These are phyloP conservation scores for Ophioceras dolichostomum DNA, from an alignment of 2,329 filamentous ascomycete genomes.

Conservation along the genomic window DNA sequence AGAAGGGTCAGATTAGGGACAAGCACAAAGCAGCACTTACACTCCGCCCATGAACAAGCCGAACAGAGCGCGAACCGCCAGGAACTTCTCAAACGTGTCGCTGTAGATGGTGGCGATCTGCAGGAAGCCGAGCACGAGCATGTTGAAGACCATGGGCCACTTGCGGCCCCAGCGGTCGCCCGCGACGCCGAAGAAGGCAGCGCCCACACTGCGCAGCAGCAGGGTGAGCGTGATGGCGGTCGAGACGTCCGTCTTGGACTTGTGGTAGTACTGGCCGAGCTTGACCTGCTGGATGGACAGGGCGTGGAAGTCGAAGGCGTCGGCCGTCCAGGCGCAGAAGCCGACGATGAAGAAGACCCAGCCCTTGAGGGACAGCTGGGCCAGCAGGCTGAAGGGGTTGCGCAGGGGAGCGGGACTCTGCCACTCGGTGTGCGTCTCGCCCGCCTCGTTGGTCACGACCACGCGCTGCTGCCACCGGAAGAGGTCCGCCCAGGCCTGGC, in stretches of 20 bases:
- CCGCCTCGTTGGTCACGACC: conserved; percentile 47
- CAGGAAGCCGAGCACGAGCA: conserved; percentile 47
- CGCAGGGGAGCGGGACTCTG: conserved; percentile 50
- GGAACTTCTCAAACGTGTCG: conserved; percentile 57
- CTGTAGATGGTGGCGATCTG: conserved; percentile 64
- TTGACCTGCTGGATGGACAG: conserved; percentile 68
- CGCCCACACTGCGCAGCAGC: conserved; percentile 62
- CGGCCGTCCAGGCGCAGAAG: conserved; percentile 65
- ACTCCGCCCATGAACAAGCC: conserved; percentile 74
- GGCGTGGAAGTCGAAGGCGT: conserved; percentile 76
- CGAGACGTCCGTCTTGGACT: conserved; percentile 52
- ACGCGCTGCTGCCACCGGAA: conserved; percentile 60
- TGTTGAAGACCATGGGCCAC: conserved; percentile 74
- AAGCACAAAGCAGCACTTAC: conserved; percentile 7
- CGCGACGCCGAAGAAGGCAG: conserved; percentile 62
- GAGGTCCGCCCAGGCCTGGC: conserved; percentile 14
- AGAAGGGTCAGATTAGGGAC: no score
- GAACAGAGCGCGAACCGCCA: conserved; percentile 62
- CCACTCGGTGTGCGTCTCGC: conserved; percentile 51
- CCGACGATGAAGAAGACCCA: conserved; percentile 71
- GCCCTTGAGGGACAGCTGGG: conserved; percentile 48
- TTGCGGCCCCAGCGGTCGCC: conserved; percentile 73
- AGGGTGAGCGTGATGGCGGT: conserved; percentile 67
- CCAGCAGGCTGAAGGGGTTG: conserved; percentile 60
- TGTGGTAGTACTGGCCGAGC: conserved; percentile 39